These are phyloP conservation scores for Aureobasidium musti DNA, from an alignment of 2,329 filamentous ascomycete genomes.

Conservation along the genomic window DNA sequence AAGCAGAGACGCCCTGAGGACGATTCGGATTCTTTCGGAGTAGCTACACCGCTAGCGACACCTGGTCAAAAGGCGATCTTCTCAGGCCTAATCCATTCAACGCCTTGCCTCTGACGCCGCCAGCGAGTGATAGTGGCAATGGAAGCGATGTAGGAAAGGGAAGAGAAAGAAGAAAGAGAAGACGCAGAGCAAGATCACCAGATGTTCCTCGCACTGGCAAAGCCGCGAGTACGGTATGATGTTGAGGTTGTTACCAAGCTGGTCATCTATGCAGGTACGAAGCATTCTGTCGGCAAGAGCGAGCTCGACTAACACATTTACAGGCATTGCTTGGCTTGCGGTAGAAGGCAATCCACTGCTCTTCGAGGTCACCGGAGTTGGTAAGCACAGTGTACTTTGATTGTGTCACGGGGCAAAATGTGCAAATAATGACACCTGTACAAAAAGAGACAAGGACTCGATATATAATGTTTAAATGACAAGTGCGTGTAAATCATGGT, in stretches of 20 bases:
- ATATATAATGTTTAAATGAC: constrained; percentile 8
- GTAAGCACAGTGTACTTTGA: constrained; percentile 21
- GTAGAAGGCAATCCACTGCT: constrained; percentile 72
- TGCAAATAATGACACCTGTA: not conserved
- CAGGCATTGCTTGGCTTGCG: constrained; percentile 81
- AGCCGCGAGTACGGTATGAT: constrained; percentile 89
- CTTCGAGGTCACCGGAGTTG: constrained; percentile 48
- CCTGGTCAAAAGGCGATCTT: constrained; percentile 7
- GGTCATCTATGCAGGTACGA: constrained; percentile 83
- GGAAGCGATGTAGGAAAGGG: constrained; percentile 24
- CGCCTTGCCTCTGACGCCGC: constrained; percentile 38
- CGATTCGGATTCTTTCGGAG: not conserved
- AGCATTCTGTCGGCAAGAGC: too few relatives aligned
- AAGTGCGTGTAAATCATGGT: not conserved
- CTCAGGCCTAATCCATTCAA: constrained; percentile 16
- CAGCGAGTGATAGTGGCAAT: constrained; percentile 37
- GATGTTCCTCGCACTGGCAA: constrained; percentile 80
- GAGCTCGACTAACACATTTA: constrained; percentile 29
- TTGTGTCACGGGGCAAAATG: not conserved
- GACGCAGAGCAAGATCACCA: constrained; percentile 54
- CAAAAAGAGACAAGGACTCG: constrained; percentile 8
- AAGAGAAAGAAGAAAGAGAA: constrained; percentile 40
- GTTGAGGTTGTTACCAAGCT: constrained; percentile 98
- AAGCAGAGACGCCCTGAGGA: not conserved
- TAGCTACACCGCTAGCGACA: constrained; percentile 3